These are phyloP conservation scores for Podochytrium sp. DNA, from an alignment of 192 early-diverging fungal species.

Conservation along the genomic window DNA sequence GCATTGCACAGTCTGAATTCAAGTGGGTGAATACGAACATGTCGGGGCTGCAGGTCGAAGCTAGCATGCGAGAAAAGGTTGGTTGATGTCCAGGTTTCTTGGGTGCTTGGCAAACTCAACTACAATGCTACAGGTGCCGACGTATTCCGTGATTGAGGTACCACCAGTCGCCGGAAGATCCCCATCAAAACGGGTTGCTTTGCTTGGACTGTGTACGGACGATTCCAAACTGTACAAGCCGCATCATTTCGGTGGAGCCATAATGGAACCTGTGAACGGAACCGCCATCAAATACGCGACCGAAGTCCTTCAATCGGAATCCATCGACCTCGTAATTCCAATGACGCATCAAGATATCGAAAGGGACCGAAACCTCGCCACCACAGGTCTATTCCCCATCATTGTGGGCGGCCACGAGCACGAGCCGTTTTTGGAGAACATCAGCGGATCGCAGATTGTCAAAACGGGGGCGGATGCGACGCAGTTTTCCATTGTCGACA, in stretches of 20 bases:
- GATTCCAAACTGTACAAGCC: slow-evolving; percentile 19
- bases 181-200: neutral
- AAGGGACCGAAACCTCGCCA: slow-evolving; percentile 7
- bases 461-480: slow-evolving; percentile 16
- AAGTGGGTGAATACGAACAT: slow-evolving; percentile 26
- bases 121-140: neutral
- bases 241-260: slow-evolving; percentile 21
- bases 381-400: slow-evolving; percentile 6
- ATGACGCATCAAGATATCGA: slow-evolving; percentile 23
- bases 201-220: slow-evolving; percentile 21
- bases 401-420: slow-evolving; percentile 28
- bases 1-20: slow-evolving; percentile 1
- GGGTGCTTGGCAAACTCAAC: too few relatives aligned
- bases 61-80: too few relatives aligned
- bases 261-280: slow-evolving; percentile 2
- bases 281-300: slow-evolving; percentile 11
- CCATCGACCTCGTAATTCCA: neutral
- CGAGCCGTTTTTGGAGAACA: slow-evolving; percentile 8
- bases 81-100: neutral
- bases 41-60: neutral
- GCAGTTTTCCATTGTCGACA: neutral
- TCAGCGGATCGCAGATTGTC: neutral
- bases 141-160: neutral
- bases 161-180: neutral
- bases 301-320: neutral